Conservation (phyloP, 257 asterid genomes). For the Buddleja alternifolia region DNA sequence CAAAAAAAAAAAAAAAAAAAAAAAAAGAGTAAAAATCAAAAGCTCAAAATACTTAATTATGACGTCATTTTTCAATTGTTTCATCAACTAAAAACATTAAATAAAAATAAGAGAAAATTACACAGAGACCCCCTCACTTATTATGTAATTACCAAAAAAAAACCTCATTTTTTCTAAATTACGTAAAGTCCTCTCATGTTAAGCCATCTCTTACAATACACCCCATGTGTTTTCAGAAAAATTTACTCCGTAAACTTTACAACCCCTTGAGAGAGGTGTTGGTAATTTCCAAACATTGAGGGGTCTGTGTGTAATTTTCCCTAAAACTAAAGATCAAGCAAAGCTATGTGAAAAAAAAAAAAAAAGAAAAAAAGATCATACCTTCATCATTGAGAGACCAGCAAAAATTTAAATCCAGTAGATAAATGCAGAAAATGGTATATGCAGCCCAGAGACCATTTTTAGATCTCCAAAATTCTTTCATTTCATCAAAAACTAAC, state of each 20-base stretch:
- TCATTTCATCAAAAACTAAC: constrained; percentile 41
- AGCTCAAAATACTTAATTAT: not conserved
- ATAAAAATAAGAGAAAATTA: not conserved
- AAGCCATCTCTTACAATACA: too few species aligned
- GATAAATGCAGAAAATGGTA: constrained; percentile 26
- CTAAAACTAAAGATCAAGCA: too few species aligned
- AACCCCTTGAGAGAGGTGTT: too few species aligned
- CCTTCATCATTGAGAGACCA: constrained; percentile 70
- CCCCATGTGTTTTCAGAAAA: too few species aligned
- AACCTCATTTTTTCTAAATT: too few species aligned
- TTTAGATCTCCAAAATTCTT: constrained; percentile 31
- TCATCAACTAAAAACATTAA: constrained; percentile 2
- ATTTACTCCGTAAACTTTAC: too few species aligned
- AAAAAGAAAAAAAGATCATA: constrained; percentile 29
- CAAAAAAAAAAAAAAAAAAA: not conserved
- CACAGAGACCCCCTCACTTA: too few species aligned
- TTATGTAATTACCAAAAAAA: too few species aligned
- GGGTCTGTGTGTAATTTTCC: too few species aligned
- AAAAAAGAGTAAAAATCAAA: not conserved
- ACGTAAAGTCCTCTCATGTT: too few species aligned
- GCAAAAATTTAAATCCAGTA: constrained; percentile 32
- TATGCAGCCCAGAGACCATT: constrained; percentile 26
- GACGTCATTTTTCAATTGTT: not conserved
- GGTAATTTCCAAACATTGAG: too few species aligned
- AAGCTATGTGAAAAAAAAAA: not conserved